These are phyloP conservation scores for Senecio squalidus DNA, from an alignment of 140 eudicot genomes.

Conservation along the genomic window DNA sequence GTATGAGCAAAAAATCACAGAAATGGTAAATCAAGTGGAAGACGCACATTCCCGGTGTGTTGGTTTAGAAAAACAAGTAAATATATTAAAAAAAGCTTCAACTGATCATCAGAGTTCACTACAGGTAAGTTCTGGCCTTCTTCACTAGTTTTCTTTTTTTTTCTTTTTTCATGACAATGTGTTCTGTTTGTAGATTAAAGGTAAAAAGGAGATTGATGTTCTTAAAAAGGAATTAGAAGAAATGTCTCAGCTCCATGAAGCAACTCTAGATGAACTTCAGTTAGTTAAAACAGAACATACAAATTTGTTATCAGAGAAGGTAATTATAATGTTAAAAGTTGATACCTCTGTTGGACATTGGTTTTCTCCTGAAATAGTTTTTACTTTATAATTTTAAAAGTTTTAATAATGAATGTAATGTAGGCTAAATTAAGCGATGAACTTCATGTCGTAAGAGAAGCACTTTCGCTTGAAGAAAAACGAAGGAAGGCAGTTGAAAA, in stretches of 20 bases:
- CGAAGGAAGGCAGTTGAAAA: constrained; percentile 66
- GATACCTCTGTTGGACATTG: not conserved
- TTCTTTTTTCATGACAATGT: not conserved
- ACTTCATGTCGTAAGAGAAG: constrained; percentile 47
- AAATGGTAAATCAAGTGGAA: constrained; percentile 43
- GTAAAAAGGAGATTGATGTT: constrained; percentile 43
- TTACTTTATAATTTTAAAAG: not conserved
- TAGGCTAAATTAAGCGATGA: constrained; percentile 50
- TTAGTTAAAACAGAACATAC: constrained; percentile 37
- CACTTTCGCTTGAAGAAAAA: constrained; percentile 60
- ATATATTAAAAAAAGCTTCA: constrained; percentile 30
- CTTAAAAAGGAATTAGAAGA: constrained; percentile 50
- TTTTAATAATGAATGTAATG: constrained; percentile 5
- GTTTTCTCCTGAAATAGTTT: constrained; percentile 4
- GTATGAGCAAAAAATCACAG: constrained; percentile 62
- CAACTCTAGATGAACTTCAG: constrained; percentile 44
- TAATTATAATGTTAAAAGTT: constrained; percentile 17
- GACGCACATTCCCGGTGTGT: constrained; percentile 42
- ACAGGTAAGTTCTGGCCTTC: constrained; percentile 42
- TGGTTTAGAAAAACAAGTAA: constrained; percentile 42
- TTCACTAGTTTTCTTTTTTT: not conserved
- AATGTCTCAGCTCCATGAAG: constrained; percentile 46
- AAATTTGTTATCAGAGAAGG: constrained; percentile 68
- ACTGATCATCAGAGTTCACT: constrained; percentile 35
- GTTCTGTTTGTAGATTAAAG: constrained; percentile 35